phyloP scores from a whole-genome alignment of 805 yeast species.

The Clavispora fructus region DNA sequence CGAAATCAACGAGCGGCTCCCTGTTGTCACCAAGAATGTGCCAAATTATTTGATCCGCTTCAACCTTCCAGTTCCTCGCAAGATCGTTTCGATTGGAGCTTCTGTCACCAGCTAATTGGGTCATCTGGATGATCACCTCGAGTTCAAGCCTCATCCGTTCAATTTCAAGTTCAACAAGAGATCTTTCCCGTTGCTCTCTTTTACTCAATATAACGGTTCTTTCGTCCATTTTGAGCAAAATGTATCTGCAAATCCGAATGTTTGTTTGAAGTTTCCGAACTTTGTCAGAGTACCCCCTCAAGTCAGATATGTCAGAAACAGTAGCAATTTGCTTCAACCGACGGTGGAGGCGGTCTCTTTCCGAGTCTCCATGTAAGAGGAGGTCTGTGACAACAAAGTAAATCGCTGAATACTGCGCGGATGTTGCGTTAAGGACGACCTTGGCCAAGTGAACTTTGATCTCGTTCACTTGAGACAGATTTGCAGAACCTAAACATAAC shows the following conservation, averaged over 20 bases:
- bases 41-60: slow-evolving; percentile 63
- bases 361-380: slow-evolving; percentile 23
- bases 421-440: slow-evolving; percentile 33
- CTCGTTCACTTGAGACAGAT: slow-evolving; percentile 25
- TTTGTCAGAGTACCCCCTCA: slow-evolving; percentile 27
- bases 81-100: slow-evolving; percentile 1
- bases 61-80: slow-evolving; percentile 9
- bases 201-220: slow-evolving; percentile 21
- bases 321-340: slow-evolving; percentile 34
- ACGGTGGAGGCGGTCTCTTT: slow-evolving; percentile 30
- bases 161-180: slow-evolving; percentile 26
- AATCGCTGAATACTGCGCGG: slow-evolving; percentile 33
- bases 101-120: slow-evolving; percentile 14
- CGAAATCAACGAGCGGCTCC: slow-evolving; percentile 64
- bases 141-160: slow-evolving; percentile 31
- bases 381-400: slow-evolving; percentile 33
- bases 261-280: slow-evolving; percentile 26
- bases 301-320: slow-evolving; percentile 32
- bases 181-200: slow-evolving; percentile 17
- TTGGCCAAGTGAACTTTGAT: slow-evolving; percentile 31
- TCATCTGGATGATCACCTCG: slow-evolving; percentile 28
- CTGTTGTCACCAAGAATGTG: slow-evolving; percentile 61
- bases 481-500: slow-evolving; percentile 31
- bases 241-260: slow-evolving; percentile 25
- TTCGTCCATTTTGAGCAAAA: slow-evolving; percentile 37